These are phyloP conservation scores for Apocynum venetum DNA, from an alignment of 257 asterid species.

Conservation along the genomic window DNA sequence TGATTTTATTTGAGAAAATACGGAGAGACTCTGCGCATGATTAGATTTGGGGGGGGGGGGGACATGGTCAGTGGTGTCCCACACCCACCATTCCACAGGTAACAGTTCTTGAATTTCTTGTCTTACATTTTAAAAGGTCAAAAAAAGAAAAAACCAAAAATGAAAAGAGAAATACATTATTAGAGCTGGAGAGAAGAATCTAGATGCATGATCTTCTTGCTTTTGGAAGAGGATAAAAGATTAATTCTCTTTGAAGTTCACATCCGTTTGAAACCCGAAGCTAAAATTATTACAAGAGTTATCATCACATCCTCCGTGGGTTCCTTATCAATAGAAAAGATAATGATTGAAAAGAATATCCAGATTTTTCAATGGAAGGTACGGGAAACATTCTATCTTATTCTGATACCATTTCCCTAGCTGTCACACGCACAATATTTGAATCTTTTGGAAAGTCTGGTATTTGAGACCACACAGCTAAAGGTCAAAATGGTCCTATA, in stretches of 20 bases:
- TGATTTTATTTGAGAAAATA: background rate
- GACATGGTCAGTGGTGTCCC: background rate
- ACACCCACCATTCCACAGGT: background rate
- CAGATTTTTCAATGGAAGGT: slow-evolving; percentile 18
- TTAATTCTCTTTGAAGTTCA: slow-evolving; percentile 24
- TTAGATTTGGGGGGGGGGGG: background rate
- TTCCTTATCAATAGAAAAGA: slow-evolving; percentile 30
- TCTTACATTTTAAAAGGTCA: background rate
- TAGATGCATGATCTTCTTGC: slow-evolving; percentile 3
- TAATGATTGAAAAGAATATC: slow-evolving; percentile 12
- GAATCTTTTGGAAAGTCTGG: slow-evolving; percentile 13
- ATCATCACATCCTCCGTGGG: slow-evolving; percentile 15
- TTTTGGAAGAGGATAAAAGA: slow-evolving; percentile 20
- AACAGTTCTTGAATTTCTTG: background rate
- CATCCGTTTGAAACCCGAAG: slow-evolving; percentile 17
- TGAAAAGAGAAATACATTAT: background rate
- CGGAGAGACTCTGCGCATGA: background rate
- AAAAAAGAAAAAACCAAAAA: background rate
- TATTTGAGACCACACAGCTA: slow-evolving; percentile 23
- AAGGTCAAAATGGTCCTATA: slow-evolving; percentile 12
- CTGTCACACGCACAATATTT: slow-evolving; percentile 3
- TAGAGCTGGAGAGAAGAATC: slow-evolving; percentile 5
- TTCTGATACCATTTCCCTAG: slow-evolving; percentile 19
- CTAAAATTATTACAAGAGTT: slow-evolving; percentile 1
- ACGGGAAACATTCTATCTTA: slow-evolving; percentile 10